phyloP scores from a whole-genome alignment of 2,329 filamentous ascomycete genomes.

The Exophiala calicioides region DNA sequence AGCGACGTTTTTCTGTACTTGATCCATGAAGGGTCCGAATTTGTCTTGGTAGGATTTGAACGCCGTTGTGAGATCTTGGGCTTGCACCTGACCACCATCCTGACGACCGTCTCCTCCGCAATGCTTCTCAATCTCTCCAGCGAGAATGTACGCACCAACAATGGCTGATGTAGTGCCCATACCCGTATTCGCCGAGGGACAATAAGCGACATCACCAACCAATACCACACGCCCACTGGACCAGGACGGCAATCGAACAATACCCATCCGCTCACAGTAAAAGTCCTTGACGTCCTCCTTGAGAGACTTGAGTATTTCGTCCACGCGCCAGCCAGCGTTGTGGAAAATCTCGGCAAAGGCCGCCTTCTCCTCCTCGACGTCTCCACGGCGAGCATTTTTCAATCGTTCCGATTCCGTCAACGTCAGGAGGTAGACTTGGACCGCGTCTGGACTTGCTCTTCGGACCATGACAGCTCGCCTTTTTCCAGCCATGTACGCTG shows the following conservation, averaged over 20 bases:
- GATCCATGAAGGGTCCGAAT: constrained; percentile 40
- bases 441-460: too few relatives aligned
- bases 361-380: constrained; percentile 31
- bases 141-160: constrained; percentile 56
- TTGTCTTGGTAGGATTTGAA: constrained; percentile 39
- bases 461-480: too few relatives aligned
- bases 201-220: constrained; percentile 50
- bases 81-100: constrained; percentile 34
- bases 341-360: constrained; percentile 35
- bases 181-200: constrained; percentile 37
- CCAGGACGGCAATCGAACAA: constrained; percentile 40
- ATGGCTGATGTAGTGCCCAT: constrained; percentile 40
- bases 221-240: constrained; percentile 42
- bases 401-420: too few relatives aligned
- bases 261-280: constrained; percentile 46
- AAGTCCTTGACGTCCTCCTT: constrained; percentile 43
- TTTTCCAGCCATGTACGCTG: not conserved
- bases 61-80: constrained; percentile 29
- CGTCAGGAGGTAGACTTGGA: too few relatives aligned
- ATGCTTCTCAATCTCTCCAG: constrained; percentile 47
- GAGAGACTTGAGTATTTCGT: constrained; percentile 43
- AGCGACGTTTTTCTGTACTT: constrained; percentile 35
- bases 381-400: too few relatives aligned
- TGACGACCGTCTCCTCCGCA: too few relatives aligned
- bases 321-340: constrained; percentile 42